phyloP scores from a whole-genome alignment of 1,284 basidiomycete species.

The Apiotrichum gracile region DNA sequence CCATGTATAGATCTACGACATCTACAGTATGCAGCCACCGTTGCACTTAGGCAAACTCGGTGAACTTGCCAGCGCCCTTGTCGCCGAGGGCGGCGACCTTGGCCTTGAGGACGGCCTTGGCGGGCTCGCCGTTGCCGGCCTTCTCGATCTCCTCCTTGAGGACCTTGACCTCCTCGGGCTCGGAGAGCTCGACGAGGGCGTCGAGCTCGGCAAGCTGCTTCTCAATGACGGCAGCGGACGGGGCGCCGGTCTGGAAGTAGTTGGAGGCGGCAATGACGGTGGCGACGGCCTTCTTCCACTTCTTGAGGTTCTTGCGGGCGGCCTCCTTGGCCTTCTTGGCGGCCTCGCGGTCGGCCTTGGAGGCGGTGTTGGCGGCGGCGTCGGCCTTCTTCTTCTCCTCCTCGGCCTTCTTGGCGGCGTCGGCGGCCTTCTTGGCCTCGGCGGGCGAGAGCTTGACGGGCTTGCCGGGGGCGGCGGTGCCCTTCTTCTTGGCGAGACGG shows the following conservation, averaged over 20 bases:
- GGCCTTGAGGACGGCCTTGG: constrained; percentile 41
- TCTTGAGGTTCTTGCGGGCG: constrained; percentile 53
- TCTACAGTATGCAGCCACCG: neutral
- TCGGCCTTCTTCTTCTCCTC: constrained; percentile 79
- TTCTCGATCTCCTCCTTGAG: constrained; percentile 53
- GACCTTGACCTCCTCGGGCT: constrained; percentile 52
- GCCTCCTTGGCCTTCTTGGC: constrained; percentile 90
- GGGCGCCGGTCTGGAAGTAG: constrained; percentile 54
- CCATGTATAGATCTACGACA: neutral
- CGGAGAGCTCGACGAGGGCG: constrained; percentile 49
- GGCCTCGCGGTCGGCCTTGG: constrained; percentile 62
- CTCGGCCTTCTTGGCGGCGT: constrained; percentile 66
- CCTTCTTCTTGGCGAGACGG: constrained; percentile 84
- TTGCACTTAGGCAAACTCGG: constrained; percentile 50
- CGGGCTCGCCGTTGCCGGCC: constrained; percentile 47
- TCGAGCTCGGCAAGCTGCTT: constrained; percentile 55
- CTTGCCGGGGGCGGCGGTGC: constrained; percentile 39
- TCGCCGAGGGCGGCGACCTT: constrained; percentile 34
- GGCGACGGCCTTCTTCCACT: constrained; percentile 52
- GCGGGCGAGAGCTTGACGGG: constrained; percentile 58
- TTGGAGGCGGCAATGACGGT: constrained; percentile 53
- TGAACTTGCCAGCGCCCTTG: constrained; percentile 49
- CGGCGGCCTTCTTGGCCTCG: constrained; percentile 65
- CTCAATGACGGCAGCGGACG: constrained; percentile 50
- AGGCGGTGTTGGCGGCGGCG: constrained; percentile 42